phyloP scores from a whole-genome alignment of 106 monocot species.

The Dendrobium catenatum region DNA sequence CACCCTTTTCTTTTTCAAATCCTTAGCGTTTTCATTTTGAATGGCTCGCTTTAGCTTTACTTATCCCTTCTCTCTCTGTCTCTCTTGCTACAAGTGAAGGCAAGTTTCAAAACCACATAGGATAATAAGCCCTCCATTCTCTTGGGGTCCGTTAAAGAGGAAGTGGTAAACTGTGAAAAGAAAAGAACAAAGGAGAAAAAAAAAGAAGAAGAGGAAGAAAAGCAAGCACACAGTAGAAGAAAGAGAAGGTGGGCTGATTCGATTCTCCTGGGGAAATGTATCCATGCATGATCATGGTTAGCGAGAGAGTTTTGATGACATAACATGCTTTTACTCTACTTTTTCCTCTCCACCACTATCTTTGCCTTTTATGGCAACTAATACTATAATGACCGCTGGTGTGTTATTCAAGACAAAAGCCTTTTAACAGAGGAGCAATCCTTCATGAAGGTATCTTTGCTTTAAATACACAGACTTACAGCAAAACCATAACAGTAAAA shows the following conservation, averaged over 20 bases:
- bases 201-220: constrained; percentile 4
- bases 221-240: neutral
- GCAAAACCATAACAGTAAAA: neutral
- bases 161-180: constrained; percentile 31
- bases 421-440: constrained; percentile 9
- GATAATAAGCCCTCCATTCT: constrained; percentile 48
- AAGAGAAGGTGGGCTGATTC: constrained; percentile 31
- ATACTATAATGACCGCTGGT: constrained; percentile 11
- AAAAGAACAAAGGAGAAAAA: constrained; percentile 12
- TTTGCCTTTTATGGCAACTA: constrained; percentile 29
- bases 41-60: constrained; percentile 23
- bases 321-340: constrained; percentile 29
- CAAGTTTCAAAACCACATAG: constrained; percentile 43
- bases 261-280: constrained; percentile 52
- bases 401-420: constrained; percentile 3
- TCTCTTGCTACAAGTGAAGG: constrained; percentile 13
- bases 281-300: constrained; percentile 42
- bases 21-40: constrained; percentile 15
- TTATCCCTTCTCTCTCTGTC: neutral
- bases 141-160: constrained; percentile 56
- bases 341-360: constrained; percentile 14
- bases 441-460: neutral
- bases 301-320: constrained; percentile 11
- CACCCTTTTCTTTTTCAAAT: constrained; percentile 4
- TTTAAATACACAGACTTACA: neutral